Evolutionary conservation across 2,329 filamentous ascomycete genomes (phyloP), one percentile per base, ranked within the genome.

Genomic region (Sarocladium oryzae): DNA sequence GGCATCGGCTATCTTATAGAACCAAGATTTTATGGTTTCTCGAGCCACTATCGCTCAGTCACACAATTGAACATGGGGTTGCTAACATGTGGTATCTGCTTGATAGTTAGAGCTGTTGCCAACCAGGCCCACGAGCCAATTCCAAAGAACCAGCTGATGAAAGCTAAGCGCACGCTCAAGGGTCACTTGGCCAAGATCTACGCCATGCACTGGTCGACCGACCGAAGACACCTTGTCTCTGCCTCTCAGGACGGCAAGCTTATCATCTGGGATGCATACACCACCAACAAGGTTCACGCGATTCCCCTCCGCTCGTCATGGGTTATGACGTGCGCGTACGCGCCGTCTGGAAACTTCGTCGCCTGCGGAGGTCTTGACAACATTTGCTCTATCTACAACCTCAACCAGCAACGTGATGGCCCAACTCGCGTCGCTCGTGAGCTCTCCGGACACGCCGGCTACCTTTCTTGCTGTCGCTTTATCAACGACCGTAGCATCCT

Each of bases 241-340:
- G 93, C 93, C 57, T 99, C 93, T 61, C 93, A 99, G 73, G 93
- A 99, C 65, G 93, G 93, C 69, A 99, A 99, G 78, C 84, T 99
- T 60, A 99, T 99, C 71, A 97, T 99, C 67, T 99, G 93, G 93
- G 93, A 99, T 70, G 93, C 93, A 54, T 99, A 99, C 76, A 97
- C 92, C 58, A 97, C 93, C 56, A 97, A 99, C 79, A 99, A 99
- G 72, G 93, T 99, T 56, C 93, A 99, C 72, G 93, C 93, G 69
- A 97, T 99, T 62, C 93, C 93, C 30, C 79, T 99, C 53, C 85
- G 93, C 57, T 97, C 93, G 13, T 99, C 93, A 13, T 99, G 93
- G 93, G 93, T 99, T 72, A 99, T 99, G 93, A 99, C 93, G 58
- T 99, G 93, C 80, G 93, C 93, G 66, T 99, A 99, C 70, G 92